Conservation (phyloP, 2,329 filamentous ascomycete species). For the Seiridium cupressi region DNA sequence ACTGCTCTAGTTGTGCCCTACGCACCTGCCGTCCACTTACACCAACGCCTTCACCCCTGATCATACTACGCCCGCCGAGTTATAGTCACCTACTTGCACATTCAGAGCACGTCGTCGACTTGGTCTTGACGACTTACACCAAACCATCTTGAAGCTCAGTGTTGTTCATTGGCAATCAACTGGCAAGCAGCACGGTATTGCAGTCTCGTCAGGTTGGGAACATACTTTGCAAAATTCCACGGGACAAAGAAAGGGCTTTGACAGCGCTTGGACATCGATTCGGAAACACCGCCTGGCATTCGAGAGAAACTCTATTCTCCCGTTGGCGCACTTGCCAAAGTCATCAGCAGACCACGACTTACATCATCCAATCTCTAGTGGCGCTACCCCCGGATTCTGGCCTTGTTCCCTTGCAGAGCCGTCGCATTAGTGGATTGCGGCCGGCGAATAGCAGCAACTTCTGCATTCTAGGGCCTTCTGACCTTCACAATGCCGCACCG, state of each 20-base stretch:
- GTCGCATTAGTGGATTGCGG: slow-evolving; percentile 3
- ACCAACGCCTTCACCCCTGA: no score
- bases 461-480: slow-evolving; percentile 14
- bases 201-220: not conserved
- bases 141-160: no score
- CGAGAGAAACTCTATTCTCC: not conserved
- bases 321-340: not conserved
- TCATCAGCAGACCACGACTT: slow-evolving; percentile 2
- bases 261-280: not conserved
- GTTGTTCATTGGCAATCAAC: no score
- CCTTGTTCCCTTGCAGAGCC: not conserved
- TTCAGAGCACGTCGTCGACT: no score
- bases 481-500: slow-evolving; percentile 60
- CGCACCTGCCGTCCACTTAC: no score
- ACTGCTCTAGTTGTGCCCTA: no score
- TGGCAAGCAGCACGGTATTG: no score
- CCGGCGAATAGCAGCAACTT: slow-evolving; percentile 10
- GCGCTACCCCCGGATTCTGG: slow-evolving; percentile 11
- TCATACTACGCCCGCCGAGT: no score
- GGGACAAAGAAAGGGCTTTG: not conserved
- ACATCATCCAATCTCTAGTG: slow-evolving; percentile 3
- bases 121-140: no score
- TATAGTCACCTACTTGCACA: no score
- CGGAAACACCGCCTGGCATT: not conserved
- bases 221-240: not conserved